Evolutionary conservation across 352 stramenopile genomes (phyloP).

Genomic region (Phytophthora lateralis): DNA sequence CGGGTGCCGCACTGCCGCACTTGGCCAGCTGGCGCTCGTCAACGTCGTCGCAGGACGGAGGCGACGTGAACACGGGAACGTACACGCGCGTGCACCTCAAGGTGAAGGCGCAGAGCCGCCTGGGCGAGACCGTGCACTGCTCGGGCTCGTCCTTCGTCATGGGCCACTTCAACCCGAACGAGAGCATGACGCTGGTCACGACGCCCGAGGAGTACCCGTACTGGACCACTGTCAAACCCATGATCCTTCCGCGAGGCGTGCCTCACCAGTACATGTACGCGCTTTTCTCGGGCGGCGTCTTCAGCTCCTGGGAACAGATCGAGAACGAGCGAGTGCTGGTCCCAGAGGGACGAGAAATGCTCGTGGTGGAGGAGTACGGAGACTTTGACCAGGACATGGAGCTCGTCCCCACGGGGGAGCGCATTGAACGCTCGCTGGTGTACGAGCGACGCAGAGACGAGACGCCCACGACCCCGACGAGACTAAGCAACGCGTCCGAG

Average conservation of each 20-base stretch:
- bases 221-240: conserved; percentile 94
- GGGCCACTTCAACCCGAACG: conserved; percentile 88
- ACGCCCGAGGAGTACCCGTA: conserved; percentile 96
- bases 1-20: conserved; percentile 32
- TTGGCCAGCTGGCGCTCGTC: conserved; percentile 43
- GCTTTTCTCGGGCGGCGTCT: conserved; percentile 84
- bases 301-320: conserved; percentile 86
- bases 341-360: conserved; percentile 81
- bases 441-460: conserved; percentile 54
- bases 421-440: conserved; percentile 64
- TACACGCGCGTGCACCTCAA: conserved; percentile 84
- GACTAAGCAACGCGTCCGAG: conserved; percentile 19
- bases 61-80: conserved; percentile 82
- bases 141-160: conserved; percentile 85
- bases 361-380: conserved; percentile 78
- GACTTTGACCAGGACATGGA: conserved; percentile 67
- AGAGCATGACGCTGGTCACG: conserved; percentile 94
- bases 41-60: conserved; percentile 35
- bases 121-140: conserved; percentile 81
- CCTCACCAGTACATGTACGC: conserved; percentile 92
- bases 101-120: conserved; percentile 67
- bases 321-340: conserved; percentile 72
- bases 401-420: conserved; percentile 63
- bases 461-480: conserved; percentile 1
- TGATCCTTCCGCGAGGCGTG: conserved; percentile 90